These are phyloP conservation scores for Bipolaris bicolor DNA, from an alignment of 2,329 filamentous ascomycete species.

Conservation along the genomic window DNA sequence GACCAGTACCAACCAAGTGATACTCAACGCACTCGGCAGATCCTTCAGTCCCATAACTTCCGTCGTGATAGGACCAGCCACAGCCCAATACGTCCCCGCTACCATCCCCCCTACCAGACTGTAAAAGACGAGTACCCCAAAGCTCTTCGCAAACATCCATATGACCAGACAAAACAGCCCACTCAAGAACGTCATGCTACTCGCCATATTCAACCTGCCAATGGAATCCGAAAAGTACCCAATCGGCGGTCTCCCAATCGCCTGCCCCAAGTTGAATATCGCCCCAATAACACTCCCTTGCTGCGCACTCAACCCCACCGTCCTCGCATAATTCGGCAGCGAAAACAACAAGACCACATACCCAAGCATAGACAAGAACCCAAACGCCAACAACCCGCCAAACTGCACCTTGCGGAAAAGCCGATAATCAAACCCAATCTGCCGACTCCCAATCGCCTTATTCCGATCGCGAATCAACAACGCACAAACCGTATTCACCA, in stretches of 20 bases:
- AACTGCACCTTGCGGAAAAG: slow-evolving; percentile 70
- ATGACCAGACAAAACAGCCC: slow-evolving; percentile 71
- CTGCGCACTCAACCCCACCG: slow-evolving; percentile 68
- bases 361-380: slow-evolving; percentile 73
- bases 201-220: slow-evolving; percentile 76
- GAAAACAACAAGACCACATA: slow-evolving; percentile 81
- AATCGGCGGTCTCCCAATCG: slow-evolving; percentile 72
- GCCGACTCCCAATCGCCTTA: slow-evolving; percentile 69
- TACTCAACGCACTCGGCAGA: slow-evolving; percentile 71
- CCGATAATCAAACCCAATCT: slow-evolving; percentile 64
- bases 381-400: slow-evolving; percentile 68
- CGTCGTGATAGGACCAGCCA: slow-evolving; percentile 71
- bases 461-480: slow-evolving; percentile 74
- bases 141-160: slow-evolving; percentile 74
- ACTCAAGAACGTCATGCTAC: slow-evolving; percentile 66
- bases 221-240: slow-evolving; percentile 73
- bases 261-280: slow-evolving; percentile 71
- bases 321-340: slow-evolving; percentile 73
- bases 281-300: slow-evolving; percentile 76
- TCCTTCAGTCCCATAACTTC: slow-evolving; percentile 75
- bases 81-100: slow-evolving; percentile 70
- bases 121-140: slow-evolving; percentile 73
- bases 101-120: slow-evolving; percentile 69
- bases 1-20: slow-evolving; percentile 74
- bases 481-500: slow-evolving; percentile 68